Evolutionary conservation across 257 asterid genomes (phyloP), one percentile per base, ranked within the genome.

Genomic region (Solanum dulcamara): DNA sequence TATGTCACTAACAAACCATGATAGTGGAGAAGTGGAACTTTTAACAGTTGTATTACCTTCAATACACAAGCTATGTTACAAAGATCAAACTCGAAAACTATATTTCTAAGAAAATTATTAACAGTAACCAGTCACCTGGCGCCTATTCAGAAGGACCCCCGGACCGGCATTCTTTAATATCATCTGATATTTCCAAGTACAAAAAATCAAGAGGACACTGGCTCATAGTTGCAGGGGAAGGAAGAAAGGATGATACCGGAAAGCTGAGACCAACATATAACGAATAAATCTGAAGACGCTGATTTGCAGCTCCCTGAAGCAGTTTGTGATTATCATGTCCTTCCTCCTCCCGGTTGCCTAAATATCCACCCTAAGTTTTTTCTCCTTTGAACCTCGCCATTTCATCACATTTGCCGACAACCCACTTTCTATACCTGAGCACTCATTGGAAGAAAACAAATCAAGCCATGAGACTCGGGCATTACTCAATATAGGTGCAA

Each of bases 41-140:
- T 35, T 35, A 20, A 71, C 33, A 38, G 11, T 22, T 72, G 53
- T 38, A 38, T 72, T 11, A 38, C 53, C 84, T 83, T 70, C 86
- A 72, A 83, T 81, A 82, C 85, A 83, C 80, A 83, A 70, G 40
- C 51, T 40, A 83, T 40, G 20, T 38, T 57, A 62, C 85, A 87
- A 84, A 53, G 15, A 10, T 22, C 48, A 85, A 60, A 71, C 32
- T 66, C 32, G 51, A 51, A 81, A 85, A 15, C 84, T 84, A 62
- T 30, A 30, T 83, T 60, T 77, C 53, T 87, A 46, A 81, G 64
- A 66, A 82, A 74, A 81, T 92, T 90, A 92, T 91, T 83, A 85
- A 90, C 84, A 89, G 83, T 66, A 64, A 91, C 96, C 96, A 91
- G 93, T 94, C 97, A 86, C 97, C 82, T 51, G 85, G 90, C 77